These are phyloP conservation scores for Hymenoscyphus salicellus DNA, from an alignment of 2,329 filamentous ascomycete genomes.

Conservation along the genomic window DNA sequence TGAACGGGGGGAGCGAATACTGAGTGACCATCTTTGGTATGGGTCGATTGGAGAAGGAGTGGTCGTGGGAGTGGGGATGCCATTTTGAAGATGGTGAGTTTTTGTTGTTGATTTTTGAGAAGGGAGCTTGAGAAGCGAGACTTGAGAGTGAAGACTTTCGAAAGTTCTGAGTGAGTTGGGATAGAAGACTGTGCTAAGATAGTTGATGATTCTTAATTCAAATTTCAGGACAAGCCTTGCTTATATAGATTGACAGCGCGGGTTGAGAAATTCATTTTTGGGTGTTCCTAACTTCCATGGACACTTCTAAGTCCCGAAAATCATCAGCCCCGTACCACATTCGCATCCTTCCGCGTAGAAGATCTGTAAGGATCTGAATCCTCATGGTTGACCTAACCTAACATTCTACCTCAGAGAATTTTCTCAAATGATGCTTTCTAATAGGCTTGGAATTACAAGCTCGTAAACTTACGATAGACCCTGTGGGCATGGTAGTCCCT, in stretches of 20 bases:
- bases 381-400: no score
- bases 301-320: not conserved
- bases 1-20: conserved; percentile 35
- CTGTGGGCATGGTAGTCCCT: no score
- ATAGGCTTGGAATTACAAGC: no score
- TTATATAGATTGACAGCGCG: not conserved
- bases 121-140: not conserved
- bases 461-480: no score
- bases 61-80: conserved; percentile 14
- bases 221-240: not conserved
- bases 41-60: conserved; percentile 36
- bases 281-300: not conserved
- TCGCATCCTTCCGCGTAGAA: no score
- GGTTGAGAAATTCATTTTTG: not conserved
- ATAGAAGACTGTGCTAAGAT: no score
- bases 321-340: not conserved
- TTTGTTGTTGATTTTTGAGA: not conserved
- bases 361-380: no score
- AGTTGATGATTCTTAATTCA: not conserved
- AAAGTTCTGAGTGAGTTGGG: not conserved
- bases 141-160: not conserved
- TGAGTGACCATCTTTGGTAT: conserved; percentile 35
- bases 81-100: conserved; percentile 1
- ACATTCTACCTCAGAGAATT: no score
- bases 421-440: no score